phyloP scores from a whole-genome alignment of 768 basidiomycete genomes.

The Wakefieldia striispora region DNA sequence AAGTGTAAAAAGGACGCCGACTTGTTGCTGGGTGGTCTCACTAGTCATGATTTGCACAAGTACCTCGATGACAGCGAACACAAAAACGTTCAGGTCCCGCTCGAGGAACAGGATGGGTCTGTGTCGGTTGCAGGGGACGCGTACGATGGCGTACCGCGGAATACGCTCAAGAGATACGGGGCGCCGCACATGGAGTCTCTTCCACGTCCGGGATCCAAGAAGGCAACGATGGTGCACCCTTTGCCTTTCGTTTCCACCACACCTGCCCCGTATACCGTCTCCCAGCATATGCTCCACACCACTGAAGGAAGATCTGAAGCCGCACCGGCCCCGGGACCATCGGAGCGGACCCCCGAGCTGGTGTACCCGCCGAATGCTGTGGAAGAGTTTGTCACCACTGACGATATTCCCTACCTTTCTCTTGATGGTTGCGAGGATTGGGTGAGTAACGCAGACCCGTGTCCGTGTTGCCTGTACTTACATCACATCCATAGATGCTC shows the following conservation, averaged over 20 bases:
- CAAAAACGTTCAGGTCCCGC: background rate
- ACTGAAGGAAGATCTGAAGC: constrained; percentile 1
- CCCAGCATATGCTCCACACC: background rate
- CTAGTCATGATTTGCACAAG: constrained; percentile 30
- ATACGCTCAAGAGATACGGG: constrained; percentile 8
- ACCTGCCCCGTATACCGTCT: background rate
- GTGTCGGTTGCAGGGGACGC: background rate
- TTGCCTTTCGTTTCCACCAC: background rate
- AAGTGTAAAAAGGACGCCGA: constrained; percentile 40
- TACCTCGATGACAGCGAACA: constrained; percentile 13
- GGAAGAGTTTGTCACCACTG: constrained; percentile 33
- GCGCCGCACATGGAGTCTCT: constrained; percentile 1
- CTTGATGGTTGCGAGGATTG: constrained; percentile 20
- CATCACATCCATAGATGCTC: constrained; percentile 4
- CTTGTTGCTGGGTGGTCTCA: constrained; percentile 34
- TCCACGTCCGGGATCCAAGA: constrained; percentile 8
- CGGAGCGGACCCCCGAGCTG: constrained; percentile 20
- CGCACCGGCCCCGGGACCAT: background rate
- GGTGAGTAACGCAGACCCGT: constrained; percentile 14
- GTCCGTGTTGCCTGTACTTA: constrained; percentile 8
- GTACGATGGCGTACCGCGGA: background rate
- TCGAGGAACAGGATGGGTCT: background rate
- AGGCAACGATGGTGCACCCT: background rate
- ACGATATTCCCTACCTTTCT: constrained; percentile 36
- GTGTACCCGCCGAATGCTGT: constrained; percentile 4